Evolutionary conservation across 441 rosid genomes (phyloP).

Genomic region (Gossypium davidsonii): DNA sequence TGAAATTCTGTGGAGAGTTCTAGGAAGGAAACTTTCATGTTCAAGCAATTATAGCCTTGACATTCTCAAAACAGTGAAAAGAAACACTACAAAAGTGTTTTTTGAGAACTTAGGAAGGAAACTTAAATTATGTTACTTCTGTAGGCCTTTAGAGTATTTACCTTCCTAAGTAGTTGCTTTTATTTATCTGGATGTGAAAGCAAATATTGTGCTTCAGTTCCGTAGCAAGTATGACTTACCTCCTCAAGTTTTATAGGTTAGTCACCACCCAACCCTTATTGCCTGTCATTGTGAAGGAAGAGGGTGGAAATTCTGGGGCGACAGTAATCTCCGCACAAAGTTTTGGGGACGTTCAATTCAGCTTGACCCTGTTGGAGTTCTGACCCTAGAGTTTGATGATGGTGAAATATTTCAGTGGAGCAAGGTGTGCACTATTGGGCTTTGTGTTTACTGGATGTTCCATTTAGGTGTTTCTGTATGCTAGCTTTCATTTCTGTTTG

Average conservation of each 20-base stretch:
- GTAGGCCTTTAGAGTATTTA: neutral
- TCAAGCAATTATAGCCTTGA: neutral
- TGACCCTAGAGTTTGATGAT: constrained; percentile 86
- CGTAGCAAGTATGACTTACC: constrained; percentile 12
- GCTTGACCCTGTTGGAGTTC: constrained; percentile 83
- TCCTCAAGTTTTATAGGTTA: constrained; percentile 52
- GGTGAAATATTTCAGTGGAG: constrained; percentile 96
- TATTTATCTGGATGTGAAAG: neutral
- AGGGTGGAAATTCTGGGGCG: constrained; percentile 98
- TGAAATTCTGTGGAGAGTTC: neutral
- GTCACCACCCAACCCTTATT: constrained; percentile 95
- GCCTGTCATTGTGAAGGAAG: constrained; percentile 96
- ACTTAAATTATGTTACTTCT: neutral
- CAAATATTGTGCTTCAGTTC: neutral
- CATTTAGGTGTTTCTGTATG: neutral
- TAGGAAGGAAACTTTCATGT: neutral
- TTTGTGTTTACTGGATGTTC: constrained; percentile 6
- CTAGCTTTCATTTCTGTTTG: constrained; percentile 14
- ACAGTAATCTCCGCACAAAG: constrained; percentile 78
- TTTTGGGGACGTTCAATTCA: constrained; percentile 98
- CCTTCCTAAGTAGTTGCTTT: neutral
- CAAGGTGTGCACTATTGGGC: constrained; percentile 43
- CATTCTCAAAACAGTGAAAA: neutral
- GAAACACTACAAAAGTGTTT: neutral
- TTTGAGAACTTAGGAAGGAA: neutral